Evolutionary conservation across 441 rosid genomes (phyloP), one percentile per base, ranked within the genome.

Genomic region (Adansonia rubrostipa): DNA sequence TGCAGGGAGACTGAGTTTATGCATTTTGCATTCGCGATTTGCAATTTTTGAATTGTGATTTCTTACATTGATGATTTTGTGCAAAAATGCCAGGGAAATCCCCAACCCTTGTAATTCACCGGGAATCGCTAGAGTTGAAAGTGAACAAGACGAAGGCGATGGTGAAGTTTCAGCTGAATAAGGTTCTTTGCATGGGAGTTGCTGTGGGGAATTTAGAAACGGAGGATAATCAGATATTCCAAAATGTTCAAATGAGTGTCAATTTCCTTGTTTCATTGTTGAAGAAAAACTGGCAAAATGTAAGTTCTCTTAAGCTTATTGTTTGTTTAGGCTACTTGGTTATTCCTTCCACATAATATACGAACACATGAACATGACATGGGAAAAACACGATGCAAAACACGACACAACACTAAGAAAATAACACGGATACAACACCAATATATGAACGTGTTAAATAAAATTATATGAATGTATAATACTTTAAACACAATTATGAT

Each of bases 271-370:
- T 96, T 22, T 94, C 98, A 0, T 84, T 96, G 83, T 75, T 96
- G 92, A 96, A 96, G 89, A 96, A 96, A 78, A 94, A 94, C 79
- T 96, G 99, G 99, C 99, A 96, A 71, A 96, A 96, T 14, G 99
- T 94, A 40, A 92, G 98, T 83, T 60, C 11, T 22, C 33, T 5
- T 13, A 44, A 24, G 28, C 14, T 13, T 36, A 66, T n/a, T 6
- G 28, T 24, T 20, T 47, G 56, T 47, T 11, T 20, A 11, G 42
- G 7, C 3, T 22, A 1, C 19, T 48, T 48, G 42, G 28, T 24
- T 24, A 24, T 6, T 10, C 2, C 6, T 11, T 61, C 1, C 65
- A 11, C 7, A 0, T 58, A 20, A 56, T 58, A 58, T 24, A 24
- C 28, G 28, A 24, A 4, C 6, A 14, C 42, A 8, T 9, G 0